Conservation (phyloP, 108 stramenopile species). For the Schizochytrium sp. region DNA sequence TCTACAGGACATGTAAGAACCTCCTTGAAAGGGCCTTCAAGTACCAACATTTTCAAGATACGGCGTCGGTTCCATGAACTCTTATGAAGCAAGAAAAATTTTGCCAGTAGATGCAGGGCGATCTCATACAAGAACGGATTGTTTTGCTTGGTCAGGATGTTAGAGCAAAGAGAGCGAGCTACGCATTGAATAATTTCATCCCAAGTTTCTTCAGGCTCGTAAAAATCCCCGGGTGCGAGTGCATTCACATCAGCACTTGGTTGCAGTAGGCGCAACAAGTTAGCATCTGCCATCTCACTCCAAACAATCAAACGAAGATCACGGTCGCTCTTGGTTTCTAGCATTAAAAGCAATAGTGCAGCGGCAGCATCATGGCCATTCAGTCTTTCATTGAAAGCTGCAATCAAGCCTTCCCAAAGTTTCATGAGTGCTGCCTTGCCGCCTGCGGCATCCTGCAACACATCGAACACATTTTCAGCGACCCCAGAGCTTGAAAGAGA, state of each 20-base stretch:
- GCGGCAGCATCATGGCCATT: constrained; percentile 2
- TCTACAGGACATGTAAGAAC: neutral
- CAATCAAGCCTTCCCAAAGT: constrained; percentile 22
- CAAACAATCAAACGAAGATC: neutral
- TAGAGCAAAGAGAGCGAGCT: neutral
- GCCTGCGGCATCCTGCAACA: neutral
- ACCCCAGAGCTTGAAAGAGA: neutral
- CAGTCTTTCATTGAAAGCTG: constrained; percentile 47
- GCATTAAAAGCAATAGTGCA: constrained; percentile 16
- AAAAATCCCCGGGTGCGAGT: neutral
- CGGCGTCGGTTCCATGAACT: constrained; percentile 51
- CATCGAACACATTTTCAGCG: neutral
- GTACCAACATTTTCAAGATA: neutral
- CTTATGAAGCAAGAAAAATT: constrained; percentile 9
- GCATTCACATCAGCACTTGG: neutral
- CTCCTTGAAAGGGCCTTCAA: neutral
- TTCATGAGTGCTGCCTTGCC: constrained; percentile 1
- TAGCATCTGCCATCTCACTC: constrained; percentile 2
- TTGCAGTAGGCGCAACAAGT: constrained; percentile 4
- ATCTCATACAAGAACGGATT: constrained; percentile 27
- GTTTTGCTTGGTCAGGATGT: neutral
- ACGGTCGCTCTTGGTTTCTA: neutral
- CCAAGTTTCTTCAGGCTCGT: constrained; percentile 24
- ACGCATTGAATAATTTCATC: constrained; percentile 51
- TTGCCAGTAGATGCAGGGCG: neutral